Evolutionary conservation across 2,329 filamentous ascomycete species (phyloP).

Genomic region (Arthrobotrys sphaeroides): DNA sequence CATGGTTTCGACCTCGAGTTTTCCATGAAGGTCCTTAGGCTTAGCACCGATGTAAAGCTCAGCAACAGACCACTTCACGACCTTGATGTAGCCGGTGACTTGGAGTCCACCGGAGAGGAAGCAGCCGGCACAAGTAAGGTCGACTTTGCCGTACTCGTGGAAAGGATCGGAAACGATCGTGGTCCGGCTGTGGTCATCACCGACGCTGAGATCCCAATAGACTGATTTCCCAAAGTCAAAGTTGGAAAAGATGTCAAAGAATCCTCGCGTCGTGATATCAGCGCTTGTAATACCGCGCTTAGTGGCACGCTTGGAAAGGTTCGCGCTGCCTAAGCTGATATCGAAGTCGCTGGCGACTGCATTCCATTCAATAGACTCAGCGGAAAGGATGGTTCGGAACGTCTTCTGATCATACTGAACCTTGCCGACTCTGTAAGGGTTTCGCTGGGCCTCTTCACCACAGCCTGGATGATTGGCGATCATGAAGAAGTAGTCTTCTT

Average conservation of each 20-base stretch:
- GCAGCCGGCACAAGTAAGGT: conserved; percentile 54
- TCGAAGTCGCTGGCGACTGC: conserved; percentile 43
- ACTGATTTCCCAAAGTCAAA: conserved; percentile 43
- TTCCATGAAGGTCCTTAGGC: conserved; percentile 49
- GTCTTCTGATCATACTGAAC: conserved; percentile 35
- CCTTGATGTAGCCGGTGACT: conserved; percentile 52
- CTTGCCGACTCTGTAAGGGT: conserved; percentile 56
- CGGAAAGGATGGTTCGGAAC: conserved; percentile 27
- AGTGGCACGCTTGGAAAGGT: not conserved
- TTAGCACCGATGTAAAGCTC: conserved; percentile 39
- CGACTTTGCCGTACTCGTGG: conserved; percentile 21
- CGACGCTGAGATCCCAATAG: conserved; percentile 45
- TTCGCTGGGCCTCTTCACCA: conserved; percentile 58
- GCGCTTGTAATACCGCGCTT: not conserved
- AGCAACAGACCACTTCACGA: conserved; percentile 49
- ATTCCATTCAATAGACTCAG: conserved; percentile 38
- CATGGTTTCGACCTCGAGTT: conserved; percentile 37
- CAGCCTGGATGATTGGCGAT: conserved; percentile 60
- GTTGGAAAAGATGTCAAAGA: conserved; percentile 36
- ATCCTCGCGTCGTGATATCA: conserved; percentile 43
- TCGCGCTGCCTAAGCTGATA: conserved; percentile 41
- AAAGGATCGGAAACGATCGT: conserved; percentile 20
- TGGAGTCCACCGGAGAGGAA: conserved; percentile 52
- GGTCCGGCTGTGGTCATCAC: conserved; percentile 9
- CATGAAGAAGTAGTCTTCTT: conserved; percentile 58